Evolutionary conservation across 2,329 filamentous ascomycete genomes (phyloP), one percentile per base, ranked within the genome.

Genomic region (Fusarium austroafricanum): DNA sequence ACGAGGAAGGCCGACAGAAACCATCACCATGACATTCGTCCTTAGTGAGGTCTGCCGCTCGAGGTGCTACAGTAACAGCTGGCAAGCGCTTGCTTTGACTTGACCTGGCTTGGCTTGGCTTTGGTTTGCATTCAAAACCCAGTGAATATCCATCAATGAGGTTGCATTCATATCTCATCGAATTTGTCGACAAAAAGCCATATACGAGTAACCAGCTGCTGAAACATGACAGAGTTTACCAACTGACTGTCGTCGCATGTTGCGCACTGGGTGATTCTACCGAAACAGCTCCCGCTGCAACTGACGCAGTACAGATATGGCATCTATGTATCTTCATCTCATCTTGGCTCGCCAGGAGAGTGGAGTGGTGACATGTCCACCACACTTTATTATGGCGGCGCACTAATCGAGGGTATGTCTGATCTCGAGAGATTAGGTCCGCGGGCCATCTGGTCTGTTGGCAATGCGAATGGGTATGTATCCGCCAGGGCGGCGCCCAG

Each of bases 341-440:
- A 42, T 44, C 54, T 50, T 60, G 64, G 59, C 40, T 65, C 46
- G 51, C 43, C 50, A 38, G 29, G 35, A 46, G 46, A 60, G 64
- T 47, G 60, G 63, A 65, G 61, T 65, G 61, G 46, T 40, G 42
- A 65, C 46, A 40, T 52, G 35, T 35, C 37, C 43, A 63, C 59
- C 63, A 49, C 42, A 65, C 39, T 56, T 52, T 53, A 67, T 65
- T 33, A 59, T 49, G 46, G 68, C 65, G 52, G 62, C 65, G 66
- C 70, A 73, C 70, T 72, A 72, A 73, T 71, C 68, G 67, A 73
- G 56, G 61, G 60, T 51, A 61, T 73, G 71, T 73, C 67, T 72
- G 71, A 73, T 73, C 71, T 72, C 59, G 56, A 70, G 68, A 73
- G 71, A 73, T 73, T 73, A 70, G 65, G 69, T 66, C 71, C 65